Evolutionary conservation across 106 monocot genomes (phyloP).

Genomic region (Platanthera zijinensis): DNA sequence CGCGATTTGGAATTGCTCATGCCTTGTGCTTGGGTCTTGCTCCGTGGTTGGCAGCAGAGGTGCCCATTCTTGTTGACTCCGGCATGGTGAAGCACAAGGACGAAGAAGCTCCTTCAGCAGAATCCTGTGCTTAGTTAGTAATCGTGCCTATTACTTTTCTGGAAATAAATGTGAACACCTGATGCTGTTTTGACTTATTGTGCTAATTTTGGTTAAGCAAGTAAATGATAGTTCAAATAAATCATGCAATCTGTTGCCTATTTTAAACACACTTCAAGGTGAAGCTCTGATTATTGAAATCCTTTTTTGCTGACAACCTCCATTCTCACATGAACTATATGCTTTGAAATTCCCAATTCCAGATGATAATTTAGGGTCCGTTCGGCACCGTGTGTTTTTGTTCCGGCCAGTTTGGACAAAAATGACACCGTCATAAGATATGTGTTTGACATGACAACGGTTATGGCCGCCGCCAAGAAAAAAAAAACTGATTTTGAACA

Average conservation of each 20-base stretch:
- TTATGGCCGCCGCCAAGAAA: too few species aligned
- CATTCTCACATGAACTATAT: background rate
- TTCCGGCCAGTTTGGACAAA: too few species aligned
- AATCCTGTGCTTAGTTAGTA: constrained; percentile 1
- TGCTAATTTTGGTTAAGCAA: background rate
- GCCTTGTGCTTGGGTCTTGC: constrained; percentile 90
- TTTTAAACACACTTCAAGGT: background rate
- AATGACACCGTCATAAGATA: too few species aligned
- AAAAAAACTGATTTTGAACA: too few species aligned
- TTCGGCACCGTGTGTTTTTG: too few species aligned
- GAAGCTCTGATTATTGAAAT: background rate
- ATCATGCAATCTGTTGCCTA: background rate
- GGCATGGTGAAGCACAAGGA: constrained; percentile 96
- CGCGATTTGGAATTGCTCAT: constrained; percentile 93
- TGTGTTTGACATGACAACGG: too few species aligned
- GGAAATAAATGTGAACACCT: background rate
- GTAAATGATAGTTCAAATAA: background rate
- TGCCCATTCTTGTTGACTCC: constrained; percentile 85
- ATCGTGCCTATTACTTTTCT: background rate
- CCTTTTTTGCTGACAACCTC: background rate
- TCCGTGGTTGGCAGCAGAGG: constrained; percentile 92
- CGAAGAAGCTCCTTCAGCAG: constrained; percentile 46
- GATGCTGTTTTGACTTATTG: background rate
- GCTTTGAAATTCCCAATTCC: background rate
- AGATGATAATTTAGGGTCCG: background rate